phyloP scores from a whole-genome alignment of 164 flowering plant species.

The Cinnamomum micranthum region DNA sequence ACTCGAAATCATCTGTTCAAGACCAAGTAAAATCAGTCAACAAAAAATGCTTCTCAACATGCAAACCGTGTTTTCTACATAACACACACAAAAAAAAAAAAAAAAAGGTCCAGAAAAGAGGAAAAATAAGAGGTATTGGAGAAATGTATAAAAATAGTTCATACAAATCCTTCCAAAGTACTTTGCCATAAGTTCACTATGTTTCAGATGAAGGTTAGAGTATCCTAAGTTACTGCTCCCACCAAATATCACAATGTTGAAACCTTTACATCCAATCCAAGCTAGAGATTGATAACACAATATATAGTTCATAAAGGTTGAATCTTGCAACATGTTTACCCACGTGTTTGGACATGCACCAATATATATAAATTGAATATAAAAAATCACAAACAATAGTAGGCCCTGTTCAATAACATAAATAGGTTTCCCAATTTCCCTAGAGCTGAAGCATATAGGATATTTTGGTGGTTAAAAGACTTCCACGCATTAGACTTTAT shows the following conservation, averaged over 20 bases:
- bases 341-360: not conserved
- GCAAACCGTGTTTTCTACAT: not conserved
- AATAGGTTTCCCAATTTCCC: not conserved
- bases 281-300: no score
- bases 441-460: not conserved
- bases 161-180: not conserved
- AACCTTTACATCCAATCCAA: no score
- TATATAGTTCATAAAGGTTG: no score
- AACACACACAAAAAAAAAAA: not conserved
- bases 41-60: not conserved
- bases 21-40: not conserved
- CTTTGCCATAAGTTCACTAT: not conserved
- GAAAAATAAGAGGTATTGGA: not conserved
- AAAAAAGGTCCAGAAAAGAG: not conserved
- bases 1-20: conserved; percentile 72
- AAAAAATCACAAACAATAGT: not conserved
- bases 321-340: no score
- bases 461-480: not conserved
- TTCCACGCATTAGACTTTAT: not conserved
- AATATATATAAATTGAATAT: no score
- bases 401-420: not conserved
- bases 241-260: no score
- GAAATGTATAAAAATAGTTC: not conserved
- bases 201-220: not conserved
- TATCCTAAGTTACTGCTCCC: not conserved